Conservation (phyloP, 2,329 filamentous ascomycete genomes). For the Domatiomyces catenatus region DNA sequence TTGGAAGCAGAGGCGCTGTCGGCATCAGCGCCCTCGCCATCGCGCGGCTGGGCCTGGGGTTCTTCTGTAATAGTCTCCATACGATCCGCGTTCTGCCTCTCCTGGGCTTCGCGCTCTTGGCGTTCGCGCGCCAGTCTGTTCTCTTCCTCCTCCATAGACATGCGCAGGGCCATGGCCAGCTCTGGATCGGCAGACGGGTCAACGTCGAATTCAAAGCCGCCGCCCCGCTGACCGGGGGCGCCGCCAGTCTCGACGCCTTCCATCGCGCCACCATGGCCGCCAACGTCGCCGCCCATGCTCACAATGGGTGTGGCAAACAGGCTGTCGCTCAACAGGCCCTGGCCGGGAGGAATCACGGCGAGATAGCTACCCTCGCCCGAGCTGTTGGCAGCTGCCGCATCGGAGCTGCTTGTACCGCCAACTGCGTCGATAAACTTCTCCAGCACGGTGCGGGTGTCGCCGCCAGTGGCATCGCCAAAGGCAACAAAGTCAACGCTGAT, state of each 20-base stretch:
- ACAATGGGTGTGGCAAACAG: conserved; percentile 81
- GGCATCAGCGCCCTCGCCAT: conserved; percentile 6
- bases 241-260: conserved; percentile 37
- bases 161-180: conserved; percentile 78
- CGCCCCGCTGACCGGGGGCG: conserved; percentile 29
- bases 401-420: conserved; percentile 41
- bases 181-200: conserved; percentile 88
- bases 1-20: conserved; percentile 8
- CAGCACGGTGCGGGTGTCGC: conserved; percentile 77
- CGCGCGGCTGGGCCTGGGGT: conserved; percentile 36
- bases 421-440: conserved; percentile 86
- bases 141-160: conserved; percentile 98
- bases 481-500: conserved; percentile 88
- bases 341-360: conserved; percentile 76
- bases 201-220: conserved; percentile 70
- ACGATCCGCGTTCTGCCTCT: conserved; percentile 44
- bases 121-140: conserved; percentile 77
- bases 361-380: conserved; percentile 73
- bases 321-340: conserved; percentile 82
- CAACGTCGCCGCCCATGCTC: conserved; percentile 47
- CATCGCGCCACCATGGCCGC: conserved; percentile 35
- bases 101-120: conserved; percentile 53
- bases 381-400: no score
- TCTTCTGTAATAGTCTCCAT: conserved; percentile 74
- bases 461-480: conserved; percentile 74